phyloP scores from a whole-genome alignment of 169 alveolate genomes.

The Eimeria acervulina region DNA sequence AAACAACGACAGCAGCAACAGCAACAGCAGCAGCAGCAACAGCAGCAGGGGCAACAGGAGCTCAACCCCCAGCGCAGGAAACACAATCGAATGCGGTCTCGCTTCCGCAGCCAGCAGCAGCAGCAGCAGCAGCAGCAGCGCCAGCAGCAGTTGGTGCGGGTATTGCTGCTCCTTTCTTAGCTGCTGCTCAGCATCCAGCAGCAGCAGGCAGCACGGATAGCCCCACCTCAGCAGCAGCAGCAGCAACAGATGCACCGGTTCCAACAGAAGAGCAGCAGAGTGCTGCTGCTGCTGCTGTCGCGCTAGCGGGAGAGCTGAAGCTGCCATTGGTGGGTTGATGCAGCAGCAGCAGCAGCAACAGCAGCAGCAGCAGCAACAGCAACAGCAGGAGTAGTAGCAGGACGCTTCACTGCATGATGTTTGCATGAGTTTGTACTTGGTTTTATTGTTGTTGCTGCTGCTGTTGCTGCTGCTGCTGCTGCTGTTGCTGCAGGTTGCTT shows the following conservation, averaged over 20 bases:
- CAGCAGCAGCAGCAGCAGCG: too few relatives aligned
- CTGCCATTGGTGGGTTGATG: neutral
- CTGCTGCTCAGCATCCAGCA: too few relatives aligned
- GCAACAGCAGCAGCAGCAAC: neutral
- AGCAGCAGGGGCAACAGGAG: neutral
- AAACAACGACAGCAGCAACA: neutral
- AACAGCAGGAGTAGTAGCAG: neutral
- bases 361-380: neutral
- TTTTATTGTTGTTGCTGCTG: constrained; percentile 2
- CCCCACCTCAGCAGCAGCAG: too few relatives aligned
- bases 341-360: too few relatives aligned
- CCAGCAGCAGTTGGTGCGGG: too few relatives aligned
- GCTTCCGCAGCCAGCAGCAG: too few relatives aligned
- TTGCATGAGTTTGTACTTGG: neutral
- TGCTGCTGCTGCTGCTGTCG: constrained; percentile 56
- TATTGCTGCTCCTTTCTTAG: too few relatives aligned
- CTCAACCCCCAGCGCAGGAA: too few relatives aligned
- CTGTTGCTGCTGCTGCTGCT: constrained; percentile 31
- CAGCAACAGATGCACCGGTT: too few relatives aligned
- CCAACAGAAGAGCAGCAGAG: constrained; percentile 35
- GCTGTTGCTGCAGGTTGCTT: constrained; percentile 41
- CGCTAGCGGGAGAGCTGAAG: constrained; percentile 34
- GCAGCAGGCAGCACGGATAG: too few relatives aligned
- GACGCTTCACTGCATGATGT: neutral
- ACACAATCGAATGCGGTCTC: too few relatives aligned